Conservation (phyloP, 2,329 filamentous ascomycete genomes). For the Cladosporium colombiae region DNA sequence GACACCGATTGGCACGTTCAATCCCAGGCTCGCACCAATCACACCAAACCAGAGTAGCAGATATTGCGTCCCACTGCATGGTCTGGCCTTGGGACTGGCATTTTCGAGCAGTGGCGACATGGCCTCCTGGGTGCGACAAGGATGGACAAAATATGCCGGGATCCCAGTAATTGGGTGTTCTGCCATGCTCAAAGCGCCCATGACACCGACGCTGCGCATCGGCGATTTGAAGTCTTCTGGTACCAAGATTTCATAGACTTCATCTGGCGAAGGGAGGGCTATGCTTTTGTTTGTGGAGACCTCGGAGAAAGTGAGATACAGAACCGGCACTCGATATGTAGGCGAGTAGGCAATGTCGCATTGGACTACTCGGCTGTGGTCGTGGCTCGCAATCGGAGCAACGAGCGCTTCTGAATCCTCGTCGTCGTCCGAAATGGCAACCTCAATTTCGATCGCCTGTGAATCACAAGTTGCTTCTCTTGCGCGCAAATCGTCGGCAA, state of each 20-base stretch:
- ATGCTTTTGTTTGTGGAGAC: background rate
- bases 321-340: slow-evolving; percentile 47
- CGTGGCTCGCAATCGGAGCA: too few species aligned
- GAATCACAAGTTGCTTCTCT: background rate
- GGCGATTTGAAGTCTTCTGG: slow-evolving; percentile 36
- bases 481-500: background rate
- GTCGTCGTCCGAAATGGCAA: background rate
- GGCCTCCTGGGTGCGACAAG: slow-evolving; percentile 82
- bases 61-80: slow-evolving; percentile 60
- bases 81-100: slow-evolving; percentile 7
- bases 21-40: slow-evolving; percentile 75
- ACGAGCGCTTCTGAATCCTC: slow-evolving; percentile 9
- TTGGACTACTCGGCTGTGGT: background rate
- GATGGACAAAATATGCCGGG: slow-evolving; percentile 88
- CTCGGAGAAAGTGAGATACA: slow-evolving; percentile 43
- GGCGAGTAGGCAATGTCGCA: slow-evolving; percentile 49
- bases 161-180: slow-evolving; percentile 79
- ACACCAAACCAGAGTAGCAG: slow-evolving; percentile 88
- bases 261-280: slow-evolving; percentile 28
- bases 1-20: slow-evolving; percentile 47
- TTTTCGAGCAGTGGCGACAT: slow-evolving; percentile 56
- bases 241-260: slow-evolving; percentile 42
- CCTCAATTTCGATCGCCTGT: background rate
- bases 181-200: slow-evolving; percentile 39
- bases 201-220: slow-evolving; percentile 39